Evolutionary conservation across 306 rosid species (phyloP).

Genomic region (Arachis stenosperma): DNA sequence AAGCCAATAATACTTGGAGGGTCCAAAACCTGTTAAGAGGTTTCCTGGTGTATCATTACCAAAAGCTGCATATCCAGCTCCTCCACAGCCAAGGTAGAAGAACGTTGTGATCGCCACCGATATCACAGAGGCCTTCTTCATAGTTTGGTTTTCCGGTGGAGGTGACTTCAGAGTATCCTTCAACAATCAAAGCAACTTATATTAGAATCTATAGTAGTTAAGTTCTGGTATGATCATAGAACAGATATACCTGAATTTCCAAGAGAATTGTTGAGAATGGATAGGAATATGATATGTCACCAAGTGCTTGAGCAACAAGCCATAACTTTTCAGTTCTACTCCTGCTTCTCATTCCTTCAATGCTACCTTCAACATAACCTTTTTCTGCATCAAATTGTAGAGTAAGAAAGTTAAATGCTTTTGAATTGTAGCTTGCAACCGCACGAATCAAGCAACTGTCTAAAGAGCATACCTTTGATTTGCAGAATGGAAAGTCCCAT

Average conservation of each 20-base stretch:
- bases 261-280: slow-evolving; percentile 79
- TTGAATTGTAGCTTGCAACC: too few species aligned
- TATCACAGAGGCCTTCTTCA: slow-evolving; percentile 65
- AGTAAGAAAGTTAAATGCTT: slow-evolving; percentile 9
- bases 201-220: slow-evolving; percentile 12
- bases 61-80: slow-evolving; percentile 82
- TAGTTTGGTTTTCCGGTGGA: slow-evolving; percentile 74
- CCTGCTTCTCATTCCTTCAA: slow-evolving; percentile 53
- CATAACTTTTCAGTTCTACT: slow-evolving; percentile 60
- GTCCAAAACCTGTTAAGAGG: slow-evolving; percentile 71
- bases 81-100: slow-evolving; percentile 65
- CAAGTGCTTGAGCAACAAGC: slow-evolving; percentile 77
- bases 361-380: slow-evolving; percentile 62
- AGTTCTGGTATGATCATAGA: background rate
- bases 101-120: slow-evolving; percentile 51
- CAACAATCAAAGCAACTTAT: slow-evolving; percentile 32
- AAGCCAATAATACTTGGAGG: slow-evolving; percentile 68
- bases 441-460: background rate
- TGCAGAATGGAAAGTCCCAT: slow-evolving; percentile 56
- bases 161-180: slow-evolving; percentile 91
- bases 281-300: slow-evolving; percentile 84
- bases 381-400: slow-evolving; percentile 57
- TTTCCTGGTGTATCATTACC: slow-evolving; percentile 75
- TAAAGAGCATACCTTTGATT: slow-evolving; percentile 44
- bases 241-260: slow-evolving; percentile 73